These are phyloP conservation scores for Phytopythium delawarense DNA, from an alignment of 352 stramenopile genomes.

Conservation along the genomic window DNA sequence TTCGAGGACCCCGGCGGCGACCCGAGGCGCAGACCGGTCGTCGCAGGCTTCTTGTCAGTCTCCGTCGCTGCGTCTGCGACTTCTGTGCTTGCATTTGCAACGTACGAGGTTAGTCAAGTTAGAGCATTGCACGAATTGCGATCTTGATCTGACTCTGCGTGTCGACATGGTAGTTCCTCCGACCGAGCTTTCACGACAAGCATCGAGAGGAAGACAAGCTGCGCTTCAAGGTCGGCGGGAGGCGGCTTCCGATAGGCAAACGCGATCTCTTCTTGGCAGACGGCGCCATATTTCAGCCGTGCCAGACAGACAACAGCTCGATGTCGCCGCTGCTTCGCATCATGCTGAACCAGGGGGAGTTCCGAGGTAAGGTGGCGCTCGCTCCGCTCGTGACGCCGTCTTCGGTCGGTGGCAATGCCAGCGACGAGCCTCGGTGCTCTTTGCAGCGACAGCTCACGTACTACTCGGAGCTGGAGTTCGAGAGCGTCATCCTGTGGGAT, in stretches of 20 bases:
- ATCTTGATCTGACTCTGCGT: background rate
- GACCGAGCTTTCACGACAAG: background rate
- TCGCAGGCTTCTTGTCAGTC: slow-evolving; percentile 48
- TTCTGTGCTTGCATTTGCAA: slow-evolving; percentile 17
- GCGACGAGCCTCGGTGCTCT: slow-evolving; percentile 23
- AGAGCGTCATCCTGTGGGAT: slow-evolving; percentile 50
- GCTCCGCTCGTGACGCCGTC: slow-evolving; percentile 22
- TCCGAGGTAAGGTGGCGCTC: slow-evolving; percentile 11
- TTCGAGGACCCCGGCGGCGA: slow-evolving; percentile 10
- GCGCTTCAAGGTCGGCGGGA: slow-evolving; percentile 3
- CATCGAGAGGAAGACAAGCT: background rate
- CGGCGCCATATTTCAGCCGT: slow-evolving; percentile 29
- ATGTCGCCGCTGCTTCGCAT: slow-evolving; percentile 15
- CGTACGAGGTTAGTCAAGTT: slow-evolving; percentile 32
- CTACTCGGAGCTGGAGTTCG: slow-evolving; percentile 26
- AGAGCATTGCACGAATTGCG: background rate
- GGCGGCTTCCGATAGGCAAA: slow-evolving; percentile 38
- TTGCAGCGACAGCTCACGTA: slow-evolving; percentile 37
- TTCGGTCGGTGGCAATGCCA: slow-evolving; percentile 16
- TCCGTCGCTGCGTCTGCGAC: slow-evolving; percentile 40
- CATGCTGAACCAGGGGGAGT: slow-evolving; percentile 5
- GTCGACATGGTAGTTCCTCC: slow-evolving; percentile 1
- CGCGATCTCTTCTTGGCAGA: slow-evolving; percentile 28
- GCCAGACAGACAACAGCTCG: slow-evolving; percentile 20
- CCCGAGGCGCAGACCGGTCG: background rate